These are phyloP conservation scores for Phyllostachys edulis DNA, from an alignment of 176 grass and related monocot species.

Conservation along the genomic window DNA sequence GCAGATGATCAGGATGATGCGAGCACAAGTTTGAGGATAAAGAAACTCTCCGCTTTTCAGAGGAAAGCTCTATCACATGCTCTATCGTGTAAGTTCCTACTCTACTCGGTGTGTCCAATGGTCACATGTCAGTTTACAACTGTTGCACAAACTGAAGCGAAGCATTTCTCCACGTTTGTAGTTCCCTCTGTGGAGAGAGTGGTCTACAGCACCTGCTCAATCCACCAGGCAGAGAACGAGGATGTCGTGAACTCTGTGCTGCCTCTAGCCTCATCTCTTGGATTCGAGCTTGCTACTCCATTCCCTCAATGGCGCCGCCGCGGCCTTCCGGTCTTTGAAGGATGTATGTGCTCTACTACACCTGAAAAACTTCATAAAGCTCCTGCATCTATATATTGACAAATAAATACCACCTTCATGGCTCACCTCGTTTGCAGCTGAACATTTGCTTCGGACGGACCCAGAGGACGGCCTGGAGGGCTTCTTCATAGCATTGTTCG, in stretches of 20 bases:
- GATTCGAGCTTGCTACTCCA: slow-evolving; percentile 68
- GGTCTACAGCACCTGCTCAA: slow-evolving; percentile 89
- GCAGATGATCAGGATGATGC: slow-evolving; percentile 47
- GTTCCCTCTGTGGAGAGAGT: slow-evolving; percentile 76
- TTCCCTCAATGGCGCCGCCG: slow-evolving; percentile 76
- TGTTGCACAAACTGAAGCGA: slow-evolving; percentile 13
- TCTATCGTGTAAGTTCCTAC: slow-evolving; percentile 63
- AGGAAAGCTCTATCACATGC: slow-evolving; percentile 81
- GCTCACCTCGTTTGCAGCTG: slow-evolving; percentile 38
- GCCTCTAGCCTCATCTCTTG: slow-evolving; percentile 64
- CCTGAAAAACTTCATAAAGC: not conserved
- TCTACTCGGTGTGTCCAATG: not conserved
- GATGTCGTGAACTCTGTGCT: slow-evolving; percentile 72
- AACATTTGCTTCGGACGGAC: slow-evolving; percentile 74
- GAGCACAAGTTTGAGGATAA: slow-evolving; percentile 49
- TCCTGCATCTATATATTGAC: not conserved
- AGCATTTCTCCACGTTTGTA: slow-evolving; percentile 28
- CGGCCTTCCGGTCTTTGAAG: slow-evolving; percentile 68
- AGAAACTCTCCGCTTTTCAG: slow-evolving; percentile 81
- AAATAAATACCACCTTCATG: not conserved
- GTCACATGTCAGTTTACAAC: not conserved
- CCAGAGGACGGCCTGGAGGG: slow-evolving; percentile 76
- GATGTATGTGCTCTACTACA: slow-evolving; percentile 40
- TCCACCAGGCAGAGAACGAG: slow-evolving; percentile 86
- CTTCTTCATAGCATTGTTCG: slow-evolving; percentile 86